Evolutionary conservation across 768 basidiomycete species (phyloP), one percentile per base, ranked within the genome.

Genomic region (Botryobasidium botryosum): DNA sequence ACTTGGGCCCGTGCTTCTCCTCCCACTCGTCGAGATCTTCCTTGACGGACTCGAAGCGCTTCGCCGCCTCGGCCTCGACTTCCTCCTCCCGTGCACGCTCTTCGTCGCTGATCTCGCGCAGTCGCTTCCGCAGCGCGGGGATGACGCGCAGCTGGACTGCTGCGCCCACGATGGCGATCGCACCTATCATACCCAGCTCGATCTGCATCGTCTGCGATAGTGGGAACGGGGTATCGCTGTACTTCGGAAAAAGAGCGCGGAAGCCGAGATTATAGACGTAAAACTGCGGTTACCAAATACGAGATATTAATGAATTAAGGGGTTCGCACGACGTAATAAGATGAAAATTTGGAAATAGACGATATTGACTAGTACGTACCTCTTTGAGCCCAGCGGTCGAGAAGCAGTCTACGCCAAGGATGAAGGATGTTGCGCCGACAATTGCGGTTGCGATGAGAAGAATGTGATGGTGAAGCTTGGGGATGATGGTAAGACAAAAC

Each of bases 211-310:
- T 77, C 57, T 90, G 87, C 4, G 81, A 72, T 43, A 91, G 75
- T 25, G 88, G 86, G 56, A 83, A 91, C 48, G 70, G 66, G 53
- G 75, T 70, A 43, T 64, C 61, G 18, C 68, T 63, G 52, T 77
- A 88, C 53, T 81, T 83, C 7, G 82, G 76, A 60, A 90, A 96
- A 24, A 96, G 62, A 4, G 64, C 55, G 2, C 64, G 68, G 63
- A 90, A 94, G 32, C 92, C 92, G 42, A 97, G 66, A 59, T 94
- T 97, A 77, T 83, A 94, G 41, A 94, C 67, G 62, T 94, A 96
- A 63, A 94, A 94, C 85, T 92, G 49, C 42, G 24, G 43, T 18
- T 28, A 43, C 32, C 40, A 53, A 33, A 43, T 40, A 51, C 38
- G 46, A 33, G 10, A 45, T 47, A 47, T 21, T 26, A 13, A 20